Percentiles rank a stretch among this genome's conserved stretches.
phyloP scores from a whole-genome alignment of 768 basidiomycete species.

The Lentinula detonsa region DNA sequence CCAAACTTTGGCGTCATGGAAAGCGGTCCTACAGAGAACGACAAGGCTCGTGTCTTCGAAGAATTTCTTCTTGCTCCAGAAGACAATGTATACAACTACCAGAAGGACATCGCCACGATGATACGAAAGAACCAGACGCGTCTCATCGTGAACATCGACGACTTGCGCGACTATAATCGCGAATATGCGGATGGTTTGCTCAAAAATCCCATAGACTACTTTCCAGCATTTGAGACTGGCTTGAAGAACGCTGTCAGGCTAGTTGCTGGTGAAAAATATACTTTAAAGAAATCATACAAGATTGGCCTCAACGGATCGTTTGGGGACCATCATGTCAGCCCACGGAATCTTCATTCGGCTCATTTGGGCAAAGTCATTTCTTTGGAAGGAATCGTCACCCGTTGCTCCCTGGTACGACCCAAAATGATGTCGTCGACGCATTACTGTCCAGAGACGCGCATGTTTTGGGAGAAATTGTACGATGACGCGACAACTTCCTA shows the following conservation, averaged over 20 bases:
- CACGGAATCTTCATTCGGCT: conserved; percentile 79
- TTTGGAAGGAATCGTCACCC: conserved; percentile 95
- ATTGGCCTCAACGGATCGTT: conserved; percentile 95
- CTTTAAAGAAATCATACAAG: conserved; percentile 74
- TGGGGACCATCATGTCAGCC: conserved; percentile 97
- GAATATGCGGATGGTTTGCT: conserved; percentile 85
- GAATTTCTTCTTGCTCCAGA: conserved; percentile 70
- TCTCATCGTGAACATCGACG: conserved; percentile 93
- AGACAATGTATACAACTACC: conserved; percentile 69
- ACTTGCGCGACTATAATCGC: conserved; percentile 88
- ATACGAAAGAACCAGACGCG: conserved; percentile 78
- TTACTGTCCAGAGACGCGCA: conserved; percentile 82
- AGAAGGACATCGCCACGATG: conserved; percentile 78
- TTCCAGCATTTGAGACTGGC: conserved; percentile 88
- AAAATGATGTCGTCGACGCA: conserved; percentile 98
- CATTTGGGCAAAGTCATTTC: conserved; percentile 97
- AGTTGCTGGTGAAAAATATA: conserved; percentile 72
- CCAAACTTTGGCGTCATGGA: conserved; percentile 16
- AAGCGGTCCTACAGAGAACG: conserved; percentile 41
- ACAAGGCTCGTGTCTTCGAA: conserved; percentile 74
- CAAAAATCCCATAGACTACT: conserved; percentile 79
- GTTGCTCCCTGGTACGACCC: conserved; percentile 95
- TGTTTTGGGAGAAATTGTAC: conserved; percentile 85
- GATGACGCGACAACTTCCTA: conserved; percentile 88
- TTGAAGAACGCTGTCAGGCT: conserved; percentile 67